phyloP scores from a whole-genome alignment of 352 stramenopile genomes.

The Pythium periplocum region DNA sequence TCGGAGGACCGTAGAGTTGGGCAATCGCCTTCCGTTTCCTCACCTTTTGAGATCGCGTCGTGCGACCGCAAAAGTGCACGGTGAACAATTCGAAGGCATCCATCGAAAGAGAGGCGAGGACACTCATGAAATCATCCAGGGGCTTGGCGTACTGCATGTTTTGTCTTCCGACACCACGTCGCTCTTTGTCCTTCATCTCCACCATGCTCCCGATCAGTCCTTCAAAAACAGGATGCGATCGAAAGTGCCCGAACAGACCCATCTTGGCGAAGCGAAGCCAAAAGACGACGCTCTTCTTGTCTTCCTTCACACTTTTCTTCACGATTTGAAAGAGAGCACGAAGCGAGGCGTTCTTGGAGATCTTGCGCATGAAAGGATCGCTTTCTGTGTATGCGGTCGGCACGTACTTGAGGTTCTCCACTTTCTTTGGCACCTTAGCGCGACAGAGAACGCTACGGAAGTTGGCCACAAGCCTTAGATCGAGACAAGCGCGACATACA shows the following conservation, averaged over 20 bases:
- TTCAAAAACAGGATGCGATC: constrained; percentile 68
- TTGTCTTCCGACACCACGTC: constrained; percentile 74
- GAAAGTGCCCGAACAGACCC: constrained; percentile 68
- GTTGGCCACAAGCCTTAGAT: constrained; percentile 61
- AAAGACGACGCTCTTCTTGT: constrained; percentile 44
- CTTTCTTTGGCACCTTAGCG: constrained; percentile 60
- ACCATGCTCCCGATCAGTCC: constrained; percentile 76
- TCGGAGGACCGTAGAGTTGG: constrained; percentile 6
- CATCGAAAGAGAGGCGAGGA: constrained; percentile 51
- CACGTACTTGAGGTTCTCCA: constrained; percentile 79
- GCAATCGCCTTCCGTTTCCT: constrained; percentile 38
- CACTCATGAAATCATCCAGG: constrained; percentile 72
- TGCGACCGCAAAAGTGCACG: constrained; percentile 65
- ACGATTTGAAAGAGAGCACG: constrained; percentile 60
- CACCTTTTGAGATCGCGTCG: constrained; percentile 66
- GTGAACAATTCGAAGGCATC: constrained; percentile 79
- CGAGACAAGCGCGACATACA: constrained; percentile 59
- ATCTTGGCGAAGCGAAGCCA: constrained; percentile 72
- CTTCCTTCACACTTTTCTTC: constrained; percentile 23
- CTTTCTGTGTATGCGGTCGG: constrained; percentile 71
- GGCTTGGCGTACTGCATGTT: constrained; percentile 79
- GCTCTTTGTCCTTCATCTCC: constrained; percentile 78
- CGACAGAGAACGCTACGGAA: constrained; percentile 74
- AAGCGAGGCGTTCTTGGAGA: constrained; percentile 75
- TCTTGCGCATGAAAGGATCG: constrained; percentile 70